Conservation (phyloP, 1,284 basidiomycete genomes). For the Chondrostereum purpureum region DNA sequence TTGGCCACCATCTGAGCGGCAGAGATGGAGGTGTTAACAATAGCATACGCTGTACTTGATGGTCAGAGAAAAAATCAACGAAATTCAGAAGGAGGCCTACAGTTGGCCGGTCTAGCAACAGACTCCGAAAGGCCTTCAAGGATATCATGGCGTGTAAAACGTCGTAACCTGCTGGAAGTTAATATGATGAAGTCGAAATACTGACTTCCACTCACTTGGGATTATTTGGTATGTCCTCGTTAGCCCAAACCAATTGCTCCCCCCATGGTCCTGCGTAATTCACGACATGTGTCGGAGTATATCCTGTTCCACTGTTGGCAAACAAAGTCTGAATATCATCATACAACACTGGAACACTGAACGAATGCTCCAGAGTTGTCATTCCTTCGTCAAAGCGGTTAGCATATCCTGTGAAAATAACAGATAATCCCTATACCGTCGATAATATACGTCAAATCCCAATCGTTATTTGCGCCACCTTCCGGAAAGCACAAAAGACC, state of each 20-base stretch:
- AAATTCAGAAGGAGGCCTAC: slow-evolving; percentile 29
- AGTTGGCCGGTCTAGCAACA: slow-evolving; percentile 48
- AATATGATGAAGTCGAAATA: neutral
- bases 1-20: slow-evolving; percentile 59
- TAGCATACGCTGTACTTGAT: slow-evolving; percentile 41
- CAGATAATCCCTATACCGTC: slow-evolving; percentile 41
- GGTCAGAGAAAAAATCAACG: slow-evolving; percentile 1
- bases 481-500: slow-evolving; percentile 70
- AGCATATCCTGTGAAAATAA: neutral
- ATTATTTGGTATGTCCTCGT: slow-evolving; percentile 56
- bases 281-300: slow-evolving; percentile 68
- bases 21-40: slow-evolving; percentile 64
- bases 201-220: slow-evolving; percentile 40
- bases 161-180: slow-evolving; percentile 34
- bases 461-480: slow-evolving; percentile 68
- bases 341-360: slow-evolving; percentile 59
- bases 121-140: slow-evolving; percentile 57
- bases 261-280: slow-evolving; percentile 65
- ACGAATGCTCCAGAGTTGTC: slow-evolving; percentile 69
- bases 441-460: slow-evolving; percentile 69
- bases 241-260: slow-evolving; percentile 64
- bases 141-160: slow-evolving; percentile 57
- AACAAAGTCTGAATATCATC: slow-evolving; percentile 62
- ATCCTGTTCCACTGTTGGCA: slow-evolving; percentile 60
- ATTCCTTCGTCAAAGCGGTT: slow-evolving; percentile 43